Conservation (phyloP, 2,329 filamentous ascomycete species). For the Sporothrix mexicana region DNA sequence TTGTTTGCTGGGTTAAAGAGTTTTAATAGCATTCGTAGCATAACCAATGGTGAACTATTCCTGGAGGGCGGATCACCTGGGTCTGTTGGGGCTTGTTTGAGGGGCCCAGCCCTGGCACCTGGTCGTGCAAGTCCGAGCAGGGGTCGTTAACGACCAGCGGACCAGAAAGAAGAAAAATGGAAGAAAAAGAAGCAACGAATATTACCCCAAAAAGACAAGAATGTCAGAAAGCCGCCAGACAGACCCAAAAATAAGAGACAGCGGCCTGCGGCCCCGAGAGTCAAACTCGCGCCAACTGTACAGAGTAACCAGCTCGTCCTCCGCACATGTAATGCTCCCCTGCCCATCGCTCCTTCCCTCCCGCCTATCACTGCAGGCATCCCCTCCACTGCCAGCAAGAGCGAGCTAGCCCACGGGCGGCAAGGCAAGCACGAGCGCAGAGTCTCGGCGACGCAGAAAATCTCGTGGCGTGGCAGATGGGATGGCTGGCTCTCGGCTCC, state of each 20-base stretch:
- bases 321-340: slow-evolving; percentile 15
- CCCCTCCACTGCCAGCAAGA: not conserved
- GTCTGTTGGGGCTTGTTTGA: slow-evolving; percentile 12
- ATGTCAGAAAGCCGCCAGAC: not conserved
- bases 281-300: slow-evolving; percentile 24
- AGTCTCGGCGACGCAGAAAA: not conserved
- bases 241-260: not conserved
- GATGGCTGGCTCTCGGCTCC: not conserved
- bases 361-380: not conserved
- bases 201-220: not conserved
- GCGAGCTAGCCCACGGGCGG: slow-evolving; percentile 5
- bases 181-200: slow-evolving; percentile 10
- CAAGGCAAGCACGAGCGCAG: not conserved
- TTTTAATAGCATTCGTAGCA: too few species aligned
- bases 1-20: not conserved
- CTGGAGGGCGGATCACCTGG: not conserved
- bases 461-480: not conserved
- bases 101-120: slow-evolving; percentile 3
- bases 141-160: not conserved
- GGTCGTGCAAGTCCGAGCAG: slow-evolving; percentile 21
- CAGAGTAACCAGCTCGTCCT: slow-evolving; percentile 29
- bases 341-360: slow-evolving; percentile 19
- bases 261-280: not conserved
- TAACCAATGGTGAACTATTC: not conserved
- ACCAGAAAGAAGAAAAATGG: not conserved